Evolutionary conservation across 768 basidiomycete species (phyloP).

Genomic region (Tulasnella sp.): DNA sequence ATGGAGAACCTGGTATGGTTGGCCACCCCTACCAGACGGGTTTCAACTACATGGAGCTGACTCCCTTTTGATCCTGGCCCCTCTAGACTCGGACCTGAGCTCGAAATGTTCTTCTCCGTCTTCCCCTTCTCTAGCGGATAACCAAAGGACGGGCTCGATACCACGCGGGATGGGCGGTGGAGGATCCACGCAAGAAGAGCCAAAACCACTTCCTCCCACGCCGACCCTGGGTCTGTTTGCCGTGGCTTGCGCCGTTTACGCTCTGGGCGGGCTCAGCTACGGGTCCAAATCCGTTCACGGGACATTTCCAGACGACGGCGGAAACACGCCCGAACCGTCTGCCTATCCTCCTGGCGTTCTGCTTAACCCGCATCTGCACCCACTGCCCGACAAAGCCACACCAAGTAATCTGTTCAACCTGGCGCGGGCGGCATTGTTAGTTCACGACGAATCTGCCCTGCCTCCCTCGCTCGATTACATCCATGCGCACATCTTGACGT

Average conservation of each 20-base stretch:
- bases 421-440: background rate
- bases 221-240: conserved; percentile 55
- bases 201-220: conserved; percentile 22
- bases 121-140: background rate
- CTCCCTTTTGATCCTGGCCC: background rate
- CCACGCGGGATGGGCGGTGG: background rate
- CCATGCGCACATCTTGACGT: conserved; percentile 10
- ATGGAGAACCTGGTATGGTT: background rate
- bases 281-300: conserved; percentile 1
- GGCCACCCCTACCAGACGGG: too few species aligned
- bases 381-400: background rate
- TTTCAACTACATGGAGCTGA: too few species aligned
- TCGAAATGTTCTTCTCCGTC: background rate
- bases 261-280: conserved; percentile 47
- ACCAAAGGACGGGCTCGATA: background rate
- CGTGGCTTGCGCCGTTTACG: conserved; percentile 53
- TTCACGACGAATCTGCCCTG: background rate
- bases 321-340: too few species aligned
- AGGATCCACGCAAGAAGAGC: background rate
- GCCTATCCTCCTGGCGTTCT: too few species aligned
- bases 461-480: conserved; percentile 20
- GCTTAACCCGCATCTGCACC: background rate
- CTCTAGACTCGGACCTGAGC: background rate
- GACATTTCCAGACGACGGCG: background rate
- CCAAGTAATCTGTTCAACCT: background rate